A percentile compares a stretch with the other conserved stretches of the same genome.
These are phyloP conservation scores for Canavalia ensiformis DNA, from an alignment of 306 rosid species.

Conservation along the genomic window DNA sequence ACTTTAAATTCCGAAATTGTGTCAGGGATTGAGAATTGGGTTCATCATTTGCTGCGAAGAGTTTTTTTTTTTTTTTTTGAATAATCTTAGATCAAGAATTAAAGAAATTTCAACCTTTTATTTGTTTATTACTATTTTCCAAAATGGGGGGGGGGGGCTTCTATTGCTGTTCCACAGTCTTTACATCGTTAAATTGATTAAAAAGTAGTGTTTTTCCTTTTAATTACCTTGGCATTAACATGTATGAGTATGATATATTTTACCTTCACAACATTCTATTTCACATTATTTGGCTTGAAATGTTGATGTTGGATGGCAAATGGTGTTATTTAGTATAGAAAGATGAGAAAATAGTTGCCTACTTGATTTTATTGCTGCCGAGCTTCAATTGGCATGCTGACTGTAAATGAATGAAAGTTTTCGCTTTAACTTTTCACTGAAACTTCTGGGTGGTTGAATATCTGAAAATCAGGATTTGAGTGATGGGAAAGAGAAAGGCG, in stretches of 20 bases:
- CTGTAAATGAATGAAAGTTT: background rate
- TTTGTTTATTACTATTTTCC: background rate
- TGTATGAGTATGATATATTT: background rate
- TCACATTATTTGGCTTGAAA: conserved; percentile 5
- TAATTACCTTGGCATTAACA: background rate
- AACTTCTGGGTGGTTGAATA: conserved; percentile 30
- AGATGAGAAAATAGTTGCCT: background rate
- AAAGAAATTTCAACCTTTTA: background rate
- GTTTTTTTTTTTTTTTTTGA: background rate
- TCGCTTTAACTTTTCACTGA: background rate
- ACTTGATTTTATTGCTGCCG: conserved; percentile 4
- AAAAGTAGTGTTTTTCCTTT: background rate
- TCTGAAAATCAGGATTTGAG: conserved; percentile 51
- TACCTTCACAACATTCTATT: background rate
- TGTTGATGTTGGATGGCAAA: conserved; percentile 4
- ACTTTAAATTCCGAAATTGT: background rate
- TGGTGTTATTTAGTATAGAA: background rate
- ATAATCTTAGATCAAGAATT: background rate
- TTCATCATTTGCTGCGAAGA: background rate
- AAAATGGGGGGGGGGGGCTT: background rate
- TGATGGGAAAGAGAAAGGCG: conserved; percentile 93
- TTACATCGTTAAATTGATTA: background rate
- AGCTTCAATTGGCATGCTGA: background rate
- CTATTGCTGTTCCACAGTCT: background rate
- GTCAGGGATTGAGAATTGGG: background rate